Percentiles rank a stretch among this genome's conserved stretches.
Evolutionary conservation across 2,329 filamentous ascomycete species (phyloP).

Genomic region (Microcyclospora pomicola): DNA sequence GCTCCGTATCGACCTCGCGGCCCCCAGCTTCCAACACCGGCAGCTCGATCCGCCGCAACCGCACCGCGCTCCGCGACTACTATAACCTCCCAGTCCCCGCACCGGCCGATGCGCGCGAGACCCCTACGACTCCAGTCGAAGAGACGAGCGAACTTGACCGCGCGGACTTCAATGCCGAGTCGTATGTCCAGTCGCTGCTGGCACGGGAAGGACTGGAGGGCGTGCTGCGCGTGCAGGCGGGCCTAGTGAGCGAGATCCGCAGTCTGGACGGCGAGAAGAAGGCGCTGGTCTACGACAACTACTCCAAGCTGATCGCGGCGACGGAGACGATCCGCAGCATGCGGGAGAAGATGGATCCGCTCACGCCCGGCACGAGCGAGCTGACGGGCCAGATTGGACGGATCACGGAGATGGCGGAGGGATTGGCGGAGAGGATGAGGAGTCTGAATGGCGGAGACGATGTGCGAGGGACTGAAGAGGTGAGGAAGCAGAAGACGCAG

Average conservation of each 20-base stretch:
- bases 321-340: slow-evolving; percentile 92
- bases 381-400: slow-evolving; percentile 60
- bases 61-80: slow-evolving; percentile 81
- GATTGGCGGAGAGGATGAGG: slow-evolving; percentile 27
- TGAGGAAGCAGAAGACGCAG: slow-evolving; percentile 32
- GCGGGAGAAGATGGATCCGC: slow-evolving; percentile 66
- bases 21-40: slow-evolving; percentile 12
- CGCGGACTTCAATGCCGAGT: slow-evolving; percentile 56
- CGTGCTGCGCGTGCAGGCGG: slow-evolving; percentile 55
- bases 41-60: slow-evolving; percentile 50
- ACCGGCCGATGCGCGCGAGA: slow-evolving; percentile 25
- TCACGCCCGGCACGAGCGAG: slow-evolving; percentile 60
- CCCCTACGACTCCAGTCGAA: slow-evolving; percentile 38
- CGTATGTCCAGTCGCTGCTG: slow-evolving; percentile 50
- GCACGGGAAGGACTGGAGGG: slow-evolving; percentile 52
- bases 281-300: slow-evolving; percentile 95
- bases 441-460: slow-evolving; percentile 7
- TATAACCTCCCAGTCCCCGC: slow-evolving; percentile 59
- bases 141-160: slow-evolving; percentile 59
- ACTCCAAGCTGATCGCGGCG: slow-evolving; percentile 89
- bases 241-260: slow-evolving; percentile 62
- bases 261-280: slow-evolving; percentile 93
- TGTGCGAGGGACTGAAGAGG: slow-evolving; percentile 25
- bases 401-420: slow-evolving; percentile 49
- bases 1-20: slow-evolving; percentile 27